Conservation (phyloP, 139 green algal species). For the Dunaliella sp. region DNA sequence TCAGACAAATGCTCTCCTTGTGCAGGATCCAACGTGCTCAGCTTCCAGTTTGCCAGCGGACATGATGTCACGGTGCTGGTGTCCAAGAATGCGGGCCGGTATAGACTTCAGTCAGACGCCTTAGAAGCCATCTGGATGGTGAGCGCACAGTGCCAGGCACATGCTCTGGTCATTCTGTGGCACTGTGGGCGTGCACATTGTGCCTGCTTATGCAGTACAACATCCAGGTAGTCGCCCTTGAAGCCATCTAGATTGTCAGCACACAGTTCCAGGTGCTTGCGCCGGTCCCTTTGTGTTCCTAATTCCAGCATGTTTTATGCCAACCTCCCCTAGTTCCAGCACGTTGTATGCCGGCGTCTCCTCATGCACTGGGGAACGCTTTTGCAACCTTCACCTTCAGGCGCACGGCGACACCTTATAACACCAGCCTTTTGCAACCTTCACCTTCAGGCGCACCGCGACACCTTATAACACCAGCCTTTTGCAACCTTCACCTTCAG, state of each 20-base stretch:
- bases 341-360: too few relatives aligned
- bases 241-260: background rate
- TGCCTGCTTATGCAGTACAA: background rate
- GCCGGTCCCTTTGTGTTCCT: background rate
- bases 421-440: too few relatives aligned
- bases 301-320: background rate
- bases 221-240: background rate
- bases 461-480: too few relatives aligned
- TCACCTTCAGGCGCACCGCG: too few relatives aligned
- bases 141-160: background rate
- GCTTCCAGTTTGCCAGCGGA: constrained; percentile 42
- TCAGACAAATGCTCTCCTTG: too few relatives aligned
- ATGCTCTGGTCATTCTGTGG: background rate
- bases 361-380: too few relatives aligned
- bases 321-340: background rate
- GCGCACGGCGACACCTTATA: too few relatives aligned
- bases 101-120: constrained; percentile 58
- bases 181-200: too few relatives aligned
- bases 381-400: too few relatives aligned
- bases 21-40: constrained; percentile 47
- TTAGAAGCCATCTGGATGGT: constrained; percentile 66
- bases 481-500: too few relatives aligned
- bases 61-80: constrained; percentile 62
- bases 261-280: background rate
- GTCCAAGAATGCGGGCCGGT: constrained; percentile 57